Evolutionary conservation across 768 basidiomycete species (phyloP).

Genomic region (Lactarius deliciosus): DNA sequence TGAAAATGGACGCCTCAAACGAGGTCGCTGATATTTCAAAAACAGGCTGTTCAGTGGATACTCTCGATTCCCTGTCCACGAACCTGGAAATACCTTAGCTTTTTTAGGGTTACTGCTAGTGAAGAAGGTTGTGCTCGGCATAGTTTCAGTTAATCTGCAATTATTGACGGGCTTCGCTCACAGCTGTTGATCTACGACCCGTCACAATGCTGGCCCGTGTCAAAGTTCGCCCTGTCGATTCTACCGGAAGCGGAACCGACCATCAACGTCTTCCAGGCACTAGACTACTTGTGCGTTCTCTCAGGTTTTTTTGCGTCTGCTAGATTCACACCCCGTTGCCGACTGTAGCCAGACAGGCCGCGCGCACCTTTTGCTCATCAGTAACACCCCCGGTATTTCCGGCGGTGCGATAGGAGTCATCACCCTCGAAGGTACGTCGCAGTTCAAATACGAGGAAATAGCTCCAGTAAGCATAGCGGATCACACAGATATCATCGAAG

Average conservation of each 20-base stretch:
- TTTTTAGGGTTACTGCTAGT: conserved; percentile 83
- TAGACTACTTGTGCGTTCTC: conserved; percentile 81
- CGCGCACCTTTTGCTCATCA: conserved; percentile 87
- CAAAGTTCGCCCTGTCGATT: conserved; percentile 73
- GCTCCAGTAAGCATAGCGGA: background rate
- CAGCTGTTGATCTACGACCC: conserved; percentile 91
- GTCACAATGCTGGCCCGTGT: conserved; percentile 69
- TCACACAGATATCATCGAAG: conserved; percentile 73
- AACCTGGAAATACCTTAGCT: conserved; percentile 60
- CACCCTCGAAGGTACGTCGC: conserved; percentile 68
- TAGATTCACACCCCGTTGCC: background rate
- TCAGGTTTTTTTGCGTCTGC: background rate
- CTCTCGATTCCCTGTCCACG: conserved; percentile 89
- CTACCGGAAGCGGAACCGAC: conserved; percentile 85
- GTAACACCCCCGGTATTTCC: conserved; percentile 73
- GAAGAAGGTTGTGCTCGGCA: conserved; percentile 59
- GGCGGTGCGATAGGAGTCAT: conserved; percentile 91
- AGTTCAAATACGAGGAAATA: background rate
- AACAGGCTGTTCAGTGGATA: conserved; percentile 77
- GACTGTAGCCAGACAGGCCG: conserved; percentile 81
- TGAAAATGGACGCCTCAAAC: background rate
- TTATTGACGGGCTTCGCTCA: background rate
- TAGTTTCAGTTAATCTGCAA: background rate
- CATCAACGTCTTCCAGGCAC: conserved; percentile 92
- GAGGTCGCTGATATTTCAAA: conserved; percentile 10